Evolutionary conservation across 2,329 filamentous ascomycete species (phyloP), one percentile per base, ranked within the genome.

Genomic region (Penicillium sp.): DNA sequence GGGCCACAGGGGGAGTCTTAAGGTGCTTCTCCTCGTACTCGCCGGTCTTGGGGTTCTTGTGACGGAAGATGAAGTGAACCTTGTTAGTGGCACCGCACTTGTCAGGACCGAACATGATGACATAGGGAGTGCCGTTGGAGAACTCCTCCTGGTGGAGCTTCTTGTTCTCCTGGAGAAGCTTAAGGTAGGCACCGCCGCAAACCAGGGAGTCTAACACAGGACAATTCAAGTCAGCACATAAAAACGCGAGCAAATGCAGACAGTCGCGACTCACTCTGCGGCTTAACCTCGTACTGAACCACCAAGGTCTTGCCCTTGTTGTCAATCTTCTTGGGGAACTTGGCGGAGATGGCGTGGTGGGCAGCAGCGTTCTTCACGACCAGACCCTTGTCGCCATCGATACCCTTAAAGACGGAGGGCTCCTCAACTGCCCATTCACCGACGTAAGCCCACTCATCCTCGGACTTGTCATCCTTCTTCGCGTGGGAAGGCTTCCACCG

Each of bases 21-120:
- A 99, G 85, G 81, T 99, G 94, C 88, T 99, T 99, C 90, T 99
- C 94, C 85, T 99, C 93, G 73, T 99, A 99, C 79, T 97, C 91
- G 82, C 93, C 93, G 46, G 92, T 97, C 90, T 96, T 97, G 75
- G 94, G 94, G 87, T 97, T 99, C 90, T 97, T 99, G 89, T 99
- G 94, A 81, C 95, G 94, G 87, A 99, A 96, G 78, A 99, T 99
- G 82, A 99, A 96, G 78, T 88, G 85, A 60, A 88, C 85, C 89
- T 97, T 97, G 88, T 99, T 99, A 78, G 91, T 97, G 76, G 91
- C 86, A 78, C 94, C 94, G 77, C 94, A 99, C 88, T 97, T 97
- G 84, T 99, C 94, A 70, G 94, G 94, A 68, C 94, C 94, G 76
- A 99, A 99, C 94, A 99, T 99, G 84, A 99, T 96, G 68, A 99